These are phyloP conservation scores for Ophiostoma sp. DNA, from an alignment of 2,329 filamentous ascomycete species.

Conservation along the genomic window DNA sequence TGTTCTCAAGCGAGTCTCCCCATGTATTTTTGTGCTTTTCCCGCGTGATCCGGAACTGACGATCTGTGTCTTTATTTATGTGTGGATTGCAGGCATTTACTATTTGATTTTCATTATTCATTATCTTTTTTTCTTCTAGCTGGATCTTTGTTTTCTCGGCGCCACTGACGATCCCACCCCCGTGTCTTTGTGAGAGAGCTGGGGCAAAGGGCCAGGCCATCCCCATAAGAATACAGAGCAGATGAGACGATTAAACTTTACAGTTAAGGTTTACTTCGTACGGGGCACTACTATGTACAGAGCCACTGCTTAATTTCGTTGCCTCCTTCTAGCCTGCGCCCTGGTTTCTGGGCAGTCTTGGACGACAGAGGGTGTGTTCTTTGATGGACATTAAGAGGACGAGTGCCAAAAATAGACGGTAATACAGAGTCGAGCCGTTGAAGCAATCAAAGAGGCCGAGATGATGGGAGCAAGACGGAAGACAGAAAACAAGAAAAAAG, in stretches of 20 bases:
- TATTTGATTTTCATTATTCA: background rate
- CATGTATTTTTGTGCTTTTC: background rate
- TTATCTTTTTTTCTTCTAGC: constrained; percentile 1
- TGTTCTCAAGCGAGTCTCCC: background rate
- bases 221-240: background rate
- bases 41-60: background rate
- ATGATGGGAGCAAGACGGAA: background rate
- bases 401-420: background rate
- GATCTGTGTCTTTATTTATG: constrained; percentile 4
- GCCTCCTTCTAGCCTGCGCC: background rate
- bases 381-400: background rate
- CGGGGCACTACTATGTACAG: background rate
- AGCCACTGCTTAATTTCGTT: background rate
- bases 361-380: constrained; percentile 2
- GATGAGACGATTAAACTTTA: background rate
- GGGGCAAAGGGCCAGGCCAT: background rate
- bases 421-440: background rate
- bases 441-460: constrained; percentile 10
- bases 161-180: constrained; percentile 1
- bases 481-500: background rate
- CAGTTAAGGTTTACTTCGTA: background rate
- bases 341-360: constrained; percentile 9
- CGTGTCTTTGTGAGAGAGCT: background rate
- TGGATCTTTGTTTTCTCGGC: constrained; percentile 4
- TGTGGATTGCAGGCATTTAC: background rate